phyloP scores from a whole-genome alignment of 2,329 filamentous ascomycete species.

The Colletotrichum melonis region DNA sequence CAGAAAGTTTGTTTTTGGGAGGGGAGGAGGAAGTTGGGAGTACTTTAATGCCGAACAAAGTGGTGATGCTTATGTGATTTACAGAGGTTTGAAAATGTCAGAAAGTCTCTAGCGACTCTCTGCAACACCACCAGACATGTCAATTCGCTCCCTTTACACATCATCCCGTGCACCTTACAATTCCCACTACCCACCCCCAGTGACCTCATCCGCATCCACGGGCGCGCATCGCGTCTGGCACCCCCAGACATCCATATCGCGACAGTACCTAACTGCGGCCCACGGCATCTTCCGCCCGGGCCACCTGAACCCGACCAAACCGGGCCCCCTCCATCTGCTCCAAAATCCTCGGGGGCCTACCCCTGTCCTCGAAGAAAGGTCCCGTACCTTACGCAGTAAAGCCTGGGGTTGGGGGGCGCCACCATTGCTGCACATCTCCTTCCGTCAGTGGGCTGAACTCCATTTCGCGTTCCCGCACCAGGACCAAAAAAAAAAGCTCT shows the following conservation, averaged over 20 bases:
- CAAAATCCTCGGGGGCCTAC: constrained; percentile 29
- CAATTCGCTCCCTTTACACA: background rate
- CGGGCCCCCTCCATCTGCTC: constrained; percentile 3
- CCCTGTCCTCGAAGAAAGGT: constrained; percentile 18
- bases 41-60: background rate
- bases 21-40: background rate
- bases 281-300: constrained; percentile 34
- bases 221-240: constrained; percentile 19
- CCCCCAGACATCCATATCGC: constrained; percentile 20
- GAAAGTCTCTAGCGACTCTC: background rate
- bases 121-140: background rate
- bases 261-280: constrained; percentile 23
- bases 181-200: background rate
- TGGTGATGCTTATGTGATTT: background rate
- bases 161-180: background rate
- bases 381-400: background rate
- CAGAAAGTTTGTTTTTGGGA: constrained; percentile 4
- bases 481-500: constrained; percentile 11
- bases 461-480: constrained; percentile 17
- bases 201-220: background rate
- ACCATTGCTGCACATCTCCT: constrained; percentile 14
- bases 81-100: background rate
- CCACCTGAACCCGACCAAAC: constrained; percentile 20
- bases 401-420: constrained; percentile 10
- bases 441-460: constrained; percentile 31